A percentile compares a stretch with the other conserved stretches of the same genome.
Conservation (phyloP, 106 monocot species). For the Posidonia australis region DNA sequence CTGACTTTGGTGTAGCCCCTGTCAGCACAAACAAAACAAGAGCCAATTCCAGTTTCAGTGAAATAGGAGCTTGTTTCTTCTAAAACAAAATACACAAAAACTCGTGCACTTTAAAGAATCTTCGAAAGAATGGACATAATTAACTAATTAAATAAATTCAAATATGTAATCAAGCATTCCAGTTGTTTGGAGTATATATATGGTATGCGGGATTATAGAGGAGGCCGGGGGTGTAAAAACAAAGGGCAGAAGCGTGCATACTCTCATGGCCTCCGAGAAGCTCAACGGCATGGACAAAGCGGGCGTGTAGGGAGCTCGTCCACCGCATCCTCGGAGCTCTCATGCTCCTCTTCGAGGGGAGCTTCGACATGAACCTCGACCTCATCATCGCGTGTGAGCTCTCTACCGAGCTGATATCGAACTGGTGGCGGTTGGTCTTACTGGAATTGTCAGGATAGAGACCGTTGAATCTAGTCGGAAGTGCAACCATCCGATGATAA, state of each 20-base stretch:
- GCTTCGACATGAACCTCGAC: slow-evolving; percentile 20
- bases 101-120: no score
- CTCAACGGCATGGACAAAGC: slow-evolving; percentile 55
- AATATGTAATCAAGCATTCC: background rate
- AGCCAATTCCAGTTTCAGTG: no score
- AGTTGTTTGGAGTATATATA: no score
- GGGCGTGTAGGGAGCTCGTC: slow-evolving; percentile 43
- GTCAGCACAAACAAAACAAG: background rate
- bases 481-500: background rate
- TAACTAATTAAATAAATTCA: background rate
- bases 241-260: no score
- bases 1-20: slow-evolving; percentile 64
- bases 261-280: slow-evolving; percentile 57
- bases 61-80: background rate
- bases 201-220: no score
- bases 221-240: no score
- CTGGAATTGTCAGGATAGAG: background rate
- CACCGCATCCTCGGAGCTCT: slow-evolving; percentile 61
- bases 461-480: background rate
- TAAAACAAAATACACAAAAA: background rate
- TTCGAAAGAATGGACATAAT: background rate
- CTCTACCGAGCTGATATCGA: background rate
- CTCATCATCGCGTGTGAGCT: background rate
- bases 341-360: slow-evolving; percentile 33
- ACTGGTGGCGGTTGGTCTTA: slow-evolving; percentile 1